These are phyloP conservation scores for Dictyophora rubrovolvata DNA, from an alignment of 768 basidiomycete species.

Conservation along the genomic window DNA sequence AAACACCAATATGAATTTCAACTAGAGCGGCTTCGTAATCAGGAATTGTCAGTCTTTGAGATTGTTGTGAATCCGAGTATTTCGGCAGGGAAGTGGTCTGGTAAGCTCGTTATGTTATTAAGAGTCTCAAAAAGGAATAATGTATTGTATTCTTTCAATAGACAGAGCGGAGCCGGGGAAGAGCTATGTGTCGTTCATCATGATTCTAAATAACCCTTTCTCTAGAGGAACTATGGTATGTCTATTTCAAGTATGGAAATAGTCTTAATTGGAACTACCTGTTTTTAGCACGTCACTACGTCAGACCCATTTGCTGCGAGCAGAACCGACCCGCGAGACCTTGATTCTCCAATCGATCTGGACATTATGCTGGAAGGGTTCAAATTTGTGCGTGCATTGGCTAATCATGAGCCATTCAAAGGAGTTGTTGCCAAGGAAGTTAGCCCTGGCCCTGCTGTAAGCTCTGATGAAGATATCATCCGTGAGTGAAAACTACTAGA, in stretches of 20 bases:
- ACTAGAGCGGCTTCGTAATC: conserved; percentile 17
- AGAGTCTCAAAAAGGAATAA: no score
- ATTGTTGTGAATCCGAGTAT: conserved; percentile 23
- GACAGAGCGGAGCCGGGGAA: conserved; percentile 23
- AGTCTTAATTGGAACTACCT: neutral
- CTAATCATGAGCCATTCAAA: conserved; percentile 22
- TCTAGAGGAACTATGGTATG: conserved; percentile 35
- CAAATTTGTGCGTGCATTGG: conserved; percentile 21
- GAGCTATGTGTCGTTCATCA: conserved; percentile 30
- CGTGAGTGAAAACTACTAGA: conserved; percentile 14
- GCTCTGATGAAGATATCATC: conserved; percentile 25
- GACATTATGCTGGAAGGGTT: conserved; percentile 24
- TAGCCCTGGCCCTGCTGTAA: conserved; percentile 23
- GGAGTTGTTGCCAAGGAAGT: conserved; percentile 22
- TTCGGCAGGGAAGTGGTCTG: conserved; percentile 14
- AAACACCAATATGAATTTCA: conserved; percentile 13
- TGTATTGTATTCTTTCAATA: no score
- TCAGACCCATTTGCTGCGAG: conserved; percentile 26
- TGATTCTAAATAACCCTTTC: conserved; percentile 32
- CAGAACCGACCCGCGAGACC: conserved; percentile 32
- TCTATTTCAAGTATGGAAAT: neutral
- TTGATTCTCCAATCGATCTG: conserved; percentile 25
- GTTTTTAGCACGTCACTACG: conserved; percentile 15
- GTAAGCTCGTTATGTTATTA: conserved; percentile 13
- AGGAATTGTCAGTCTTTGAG: conserved; percentile 22